Conservation (phyloP, 1,139 yeast genomes). For the Saccharomycopsis hybrid region DNA sequence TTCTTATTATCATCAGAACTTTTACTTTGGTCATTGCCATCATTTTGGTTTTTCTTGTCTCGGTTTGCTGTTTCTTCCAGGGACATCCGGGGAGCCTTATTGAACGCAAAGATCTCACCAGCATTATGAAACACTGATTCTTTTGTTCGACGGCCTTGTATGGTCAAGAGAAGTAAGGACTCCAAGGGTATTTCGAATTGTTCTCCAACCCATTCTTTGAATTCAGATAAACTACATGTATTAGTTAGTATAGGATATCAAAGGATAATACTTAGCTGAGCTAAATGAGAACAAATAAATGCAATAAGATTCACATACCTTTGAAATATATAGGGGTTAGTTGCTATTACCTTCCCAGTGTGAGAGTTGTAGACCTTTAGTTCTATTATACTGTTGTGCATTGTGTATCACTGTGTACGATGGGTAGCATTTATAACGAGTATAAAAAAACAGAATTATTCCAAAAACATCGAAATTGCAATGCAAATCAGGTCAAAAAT, state of each 20-base stretch:
- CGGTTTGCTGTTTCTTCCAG: too few species aligned
- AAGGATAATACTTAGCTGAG: conserved; percentile 26
- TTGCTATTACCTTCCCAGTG: conserved; percentile 30
- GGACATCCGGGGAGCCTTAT: conserved; percentile 1
- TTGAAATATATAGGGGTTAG: conserved; percentile 18
- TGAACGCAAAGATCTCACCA: conserved; percentile 15
- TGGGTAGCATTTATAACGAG: too few species aligned
- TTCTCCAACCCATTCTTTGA: conserved; percentile 39
- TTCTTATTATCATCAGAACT: not conserved
- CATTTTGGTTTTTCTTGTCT: not conserved
- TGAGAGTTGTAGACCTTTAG: conserved; percentile 36
- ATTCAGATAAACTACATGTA: conserved; percentile 32
- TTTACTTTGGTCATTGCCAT: conserved; percentile 26
- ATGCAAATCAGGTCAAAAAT: too few species aligned
- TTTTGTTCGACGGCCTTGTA: conserved; percentile 61
- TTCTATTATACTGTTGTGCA: conserved; percentile 9
- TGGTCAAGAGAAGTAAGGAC: conserved; percentile 50
- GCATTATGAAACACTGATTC: conserved; percentile 28
- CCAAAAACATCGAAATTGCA: too few species aligned
- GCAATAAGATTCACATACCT: conserved; percentile 1
- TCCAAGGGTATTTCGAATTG: conserved; percentile 37
- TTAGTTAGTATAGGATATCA: conserved; percentile 2
- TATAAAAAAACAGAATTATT: too few species aligned
- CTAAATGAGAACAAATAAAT: conserved; percentile 23
- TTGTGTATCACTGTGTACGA: conserved; percentile 7